These are phyloP conservation scores for Nemania abortiva DNA, from an alignment of 2,329 filamentous ascomycete genomes.

Conservation along the genomic window DNA sequence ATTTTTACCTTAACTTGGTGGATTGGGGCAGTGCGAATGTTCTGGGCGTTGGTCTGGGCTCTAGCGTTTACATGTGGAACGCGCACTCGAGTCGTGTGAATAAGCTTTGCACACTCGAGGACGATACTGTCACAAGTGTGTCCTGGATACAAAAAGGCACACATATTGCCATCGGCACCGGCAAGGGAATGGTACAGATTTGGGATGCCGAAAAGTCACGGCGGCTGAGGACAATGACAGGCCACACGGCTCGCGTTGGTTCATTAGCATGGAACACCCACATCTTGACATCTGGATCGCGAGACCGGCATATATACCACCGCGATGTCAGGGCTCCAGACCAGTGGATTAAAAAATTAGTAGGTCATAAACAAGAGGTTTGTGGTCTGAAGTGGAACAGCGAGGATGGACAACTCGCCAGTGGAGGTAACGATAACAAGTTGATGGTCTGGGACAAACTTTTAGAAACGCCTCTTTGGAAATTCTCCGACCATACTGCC, in stretches of 20 bases:
- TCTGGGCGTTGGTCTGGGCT: conserved; percentile 90
- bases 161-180: conserved; percentile 93
- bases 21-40: conserved; percentile 98
- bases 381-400: conserved; percentile 98
- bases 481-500: conserved; percentile 93
- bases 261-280: conserved; percentile 98
- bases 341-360: conserved; percentile 87
- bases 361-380: conserved; percentile 97
- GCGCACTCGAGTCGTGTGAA: conserved; percentile 90
- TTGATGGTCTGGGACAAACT: conserved; percentile 98
- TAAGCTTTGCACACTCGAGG: conserved; percentile 90
- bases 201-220: conserved; percentile 94
- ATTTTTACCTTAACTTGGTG: conserved; percentile 97
- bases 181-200: conserved; percentile 94
- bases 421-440: conserved; percentile 98
- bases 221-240: conserved; percentile 93
- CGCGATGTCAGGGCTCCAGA: conserved; percentile 93
- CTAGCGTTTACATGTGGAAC: conserved; percentile 99
- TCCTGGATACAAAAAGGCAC: conserved; percentile 99
- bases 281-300: conserved; percentile 93
- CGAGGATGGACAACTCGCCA: conserved; percentile 93
- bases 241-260: conserved; percentile 92
- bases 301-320: conserved; percentile 93
- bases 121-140: conserved; percentile 95
- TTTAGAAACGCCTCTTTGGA: conserved; percentile 90